Percentiles rank a stretch among this genome's conserved stretches.
phyloP scores from a whole-genome alignment of 2,329 filamentous ascomycete species.

The Cytospora schulzeri region DNA sequence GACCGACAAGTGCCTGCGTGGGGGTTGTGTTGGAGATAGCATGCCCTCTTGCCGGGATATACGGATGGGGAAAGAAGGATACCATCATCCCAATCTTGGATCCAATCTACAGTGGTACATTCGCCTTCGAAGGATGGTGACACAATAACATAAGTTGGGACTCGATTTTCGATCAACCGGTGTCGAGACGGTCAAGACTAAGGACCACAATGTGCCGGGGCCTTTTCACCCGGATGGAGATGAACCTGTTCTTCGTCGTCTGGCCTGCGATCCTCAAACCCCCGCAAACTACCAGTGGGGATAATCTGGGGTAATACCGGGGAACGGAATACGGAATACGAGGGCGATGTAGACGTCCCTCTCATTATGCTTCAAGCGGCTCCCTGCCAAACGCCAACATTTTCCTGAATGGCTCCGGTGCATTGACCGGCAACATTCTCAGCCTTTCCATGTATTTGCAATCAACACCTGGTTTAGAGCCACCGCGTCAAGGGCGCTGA shows the following conservation, averaged over 20 bases:
- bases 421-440: neutral
- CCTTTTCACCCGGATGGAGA: slow-evolving; percentile 4
- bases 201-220: neutral
- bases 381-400: slow-evolving; percentile 7
- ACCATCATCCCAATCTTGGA: neutral
- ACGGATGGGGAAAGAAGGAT: neutral
- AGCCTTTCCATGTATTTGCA: neutral
- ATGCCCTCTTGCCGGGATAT: neutral
- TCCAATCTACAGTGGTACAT: no score
- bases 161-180: no score
- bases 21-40: neutral
- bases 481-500: neutral
- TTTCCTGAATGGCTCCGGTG: slow-evolving; percentile 1
- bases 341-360: slow-evolving; percentile 4
- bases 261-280: slow-evolving; percentile 6
- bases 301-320: slow-evolving; percentile 25
- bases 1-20: neutral
- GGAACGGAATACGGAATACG: slow-evolving; percentile 10
- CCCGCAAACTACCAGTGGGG: slow-evolving; percentile 16
- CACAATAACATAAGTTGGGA: no score
- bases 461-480: neutral
- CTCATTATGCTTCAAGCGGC: neutral
- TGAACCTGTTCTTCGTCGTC: slow-evolving; percentile 11
- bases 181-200: neutral
- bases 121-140: no score